phyloP scores from a whole-genome alignment of 768 basidiomycete genomes.

The Xerocomus spinulosus region DNA sequence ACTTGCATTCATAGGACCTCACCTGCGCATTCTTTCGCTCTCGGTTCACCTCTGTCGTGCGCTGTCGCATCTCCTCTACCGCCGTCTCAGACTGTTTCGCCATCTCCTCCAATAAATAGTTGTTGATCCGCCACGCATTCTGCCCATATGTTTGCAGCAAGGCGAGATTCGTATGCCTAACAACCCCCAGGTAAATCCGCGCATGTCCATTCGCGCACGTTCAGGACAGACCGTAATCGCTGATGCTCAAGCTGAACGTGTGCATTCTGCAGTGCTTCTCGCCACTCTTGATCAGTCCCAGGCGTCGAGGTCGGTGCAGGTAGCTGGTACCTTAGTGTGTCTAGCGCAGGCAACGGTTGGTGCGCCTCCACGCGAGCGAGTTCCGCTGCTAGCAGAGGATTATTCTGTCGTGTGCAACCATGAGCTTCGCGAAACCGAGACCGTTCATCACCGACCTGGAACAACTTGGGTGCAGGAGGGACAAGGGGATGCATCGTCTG shows the following conservation, averaged over 20 bases:
- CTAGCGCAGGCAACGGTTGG: slow-evolving; percentile 61
- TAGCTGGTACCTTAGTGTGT: slow-evolving; percentile 68
- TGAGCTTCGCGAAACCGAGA: background rate
- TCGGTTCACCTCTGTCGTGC: slow-evolving; percentile 82
- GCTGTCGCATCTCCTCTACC: slow-evolving; percentile 72
- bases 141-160: slow-evolving; percentile 82
- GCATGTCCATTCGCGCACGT: background rate
- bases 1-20: background rate
- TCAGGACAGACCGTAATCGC: slow-evolving; percentile 54
- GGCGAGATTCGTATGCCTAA: slow-evolving; percentile 76
- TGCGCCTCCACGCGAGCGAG: slow-evolving; percentile 68
- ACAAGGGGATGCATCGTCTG: slow-evolving; percentile 64
- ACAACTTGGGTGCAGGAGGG: slow-evolving; percentile 60
- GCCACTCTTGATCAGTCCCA: slow-evolving; percentile 75
- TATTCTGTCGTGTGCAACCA: slow-evolving; percentile 42
- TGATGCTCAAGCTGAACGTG: slow-evolving; percentile 85
- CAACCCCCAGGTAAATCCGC: slow-evolving; percentile 8
- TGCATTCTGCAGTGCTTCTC: slow-evolving; percentile 67
- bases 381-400: slow-evolving; percentile 68
- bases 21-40: slow-evolving; percentile 86
- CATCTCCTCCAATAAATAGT: slow-evolving; percentile 78
- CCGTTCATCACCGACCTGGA: slow-evolving; percentile 49
- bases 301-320: slow-evolving; percentile 60
- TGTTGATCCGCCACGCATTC: slow-evolving; percentile 90
- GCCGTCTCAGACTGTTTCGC: slow-evolving; percentile 66